These are phyloP conservation scores for Piper longum DNA, from an alignment of 164 flowering plant genomes.

Conservation along the genomic window DNA sequence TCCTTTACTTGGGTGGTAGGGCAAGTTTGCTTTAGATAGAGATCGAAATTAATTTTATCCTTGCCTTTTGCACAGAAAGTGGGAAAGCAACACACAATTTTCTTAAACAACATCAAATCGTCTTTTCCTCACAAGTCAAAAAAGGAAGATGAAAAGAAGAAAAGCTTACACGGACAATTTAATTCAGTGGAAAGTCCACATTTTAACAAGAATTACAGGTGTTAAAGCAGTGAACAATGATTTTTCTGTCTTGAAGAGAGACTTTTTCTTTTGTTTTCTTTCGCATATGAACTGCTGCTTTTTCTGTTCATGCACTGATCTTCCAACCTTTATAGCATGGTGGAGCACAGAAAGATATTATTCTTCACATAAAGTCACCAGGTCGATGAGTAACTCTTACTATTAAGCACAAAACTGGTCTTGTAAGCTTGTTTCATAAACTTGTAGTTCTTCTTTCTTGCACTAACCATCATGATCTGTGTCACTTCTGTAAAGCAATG, in stretches of 20 bases:
- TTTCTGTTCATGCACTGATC: not conserved
- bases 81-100: not conserved
- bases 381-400: not conserved
- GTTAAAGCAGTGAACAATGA: no score
- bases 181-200: no score
- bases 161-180: no score
- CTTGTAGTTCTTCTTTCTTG: not conserved
- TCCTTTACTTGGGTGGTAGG: slow-evolving; percentile 2
- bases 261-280: not conserved
- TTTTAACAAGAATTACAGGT: no score
- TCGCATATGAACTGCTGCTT: not conserved
- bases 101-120: not conserved
- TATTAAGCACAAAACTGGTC: not conserved
- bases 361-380: no score
- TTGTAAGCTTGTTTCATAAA: not conserved
- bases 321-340: not conserved
- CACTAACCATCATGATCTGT: not conserved
- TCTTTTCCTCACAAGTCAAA: not conserved
- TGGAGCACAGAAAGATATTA: not conserved
- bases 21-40: not conserved
- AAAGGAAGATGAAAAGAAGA: no score
- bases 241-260: no score
- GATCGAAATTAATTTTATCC: no score
- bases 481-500: not conserved
- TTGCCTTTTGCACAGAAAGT: not conserved